These are phyloP conservation scores for Exophiala sp. DNA, from an alignment of 2,329 filamentous ascomycete genomes.

Conservation along the genomic window DNA sequence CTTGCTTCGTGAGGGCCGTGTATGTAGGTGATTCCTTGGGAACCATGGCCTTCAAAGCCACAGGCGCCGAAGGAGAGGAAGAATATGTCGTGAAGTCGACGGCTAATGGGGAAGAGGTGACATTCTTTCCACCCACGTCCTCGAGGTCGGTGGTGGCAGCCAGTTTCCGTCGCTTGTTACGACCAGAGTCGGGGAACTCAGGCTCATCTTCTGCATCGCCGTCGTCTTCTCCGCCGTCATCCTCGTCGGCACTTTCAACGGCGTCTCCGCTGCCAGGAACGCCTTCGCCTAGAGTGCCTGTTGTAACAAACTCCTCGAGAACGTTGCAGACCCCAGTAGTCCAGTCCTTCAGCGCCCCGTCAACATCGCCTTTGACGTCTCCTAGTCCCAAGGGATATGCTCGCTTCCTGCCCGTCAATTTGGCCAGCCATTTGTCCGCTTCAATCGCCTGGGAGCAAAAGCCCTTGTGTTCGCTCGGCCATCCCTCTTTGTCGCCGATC, in stretches of 20 bases:
- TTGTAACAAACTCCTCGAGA: slow-evolving; percentile 53
- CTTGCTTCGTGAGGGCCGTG: slow-evolving; percentile 85
- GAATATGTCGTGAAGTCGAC: slow-evolving; percentile 69
- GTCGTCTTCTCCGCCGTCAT: slow-evolving; percentile 51
- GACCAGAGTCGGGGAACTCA: slow-evolving; percentile 38
- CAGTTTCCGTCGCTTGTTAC: slow-evolving; percentile 40
- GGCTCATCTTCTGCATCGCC: slow-evolving; percentile 36
- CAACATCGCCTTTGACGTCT: slow-evolving; percentile 71
- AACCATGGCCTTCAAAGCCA: slow-evolving; percentile 79
- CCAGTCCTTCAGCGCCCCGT: slow-evolving; percentile 69
- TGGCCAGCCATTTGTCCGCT: slow-evolving; percentile 95
- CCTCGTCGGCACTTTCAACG: slow-evolving; percentile 76
- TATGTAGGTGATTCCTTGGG: slow-evolving; percentile 85
- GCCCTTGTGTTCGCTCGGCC: slow-evolving; percentile 83
- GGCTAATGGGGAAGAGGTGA: slow-evolving; percentile 51
- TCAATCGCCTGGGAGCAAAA: slow-evolving; percentile 91
- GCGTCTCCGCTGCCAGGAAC: slow-evolving; percentile 76
- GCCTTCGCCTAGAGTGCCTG: slow-evolving; percentile 56
- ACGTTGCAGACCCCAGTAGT: slow-evolving; percentile 65
- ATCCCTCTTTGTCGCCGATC: slow-evolving; percentile 83
- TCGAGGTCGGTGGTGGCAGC: slow-evolving; percentile 69
- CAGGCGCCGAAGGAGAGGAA: slow-evolving; percentile 37
- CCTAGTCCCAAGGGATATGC: slow-evolving; percentile 85
- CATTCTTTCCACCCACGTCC: slow-evolving; percentile 53
- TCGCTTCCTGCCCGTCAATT: slow-evolving; percentile 75